Conservation (phyloP, 164 flowering plant genomes). For the Platanus orientalis region DNA sequence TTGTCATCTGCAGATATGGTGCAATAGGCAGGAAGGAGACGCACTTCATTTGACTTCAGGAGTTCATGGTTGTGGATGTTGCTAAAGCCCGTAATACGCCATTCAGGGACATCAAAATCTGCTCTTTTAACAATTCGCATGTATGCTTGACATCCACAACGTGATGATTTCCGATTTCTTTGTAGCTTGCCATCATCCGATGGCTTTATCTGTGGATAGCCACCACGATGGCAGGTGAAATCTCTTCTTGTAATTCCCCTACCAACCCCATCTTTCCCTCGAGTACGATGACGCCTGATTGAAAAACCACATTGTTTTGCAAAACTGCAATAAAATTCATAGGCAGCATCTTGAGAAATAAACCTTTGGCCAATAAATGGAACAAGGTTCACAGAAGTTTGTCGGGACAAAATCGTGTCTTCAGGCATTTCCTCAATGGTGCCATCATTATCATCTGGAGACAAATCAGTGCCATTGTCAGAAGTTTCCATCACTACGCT, state of each 20-base stretch:
- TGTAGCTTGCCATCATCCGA: conserved; percentile 70
- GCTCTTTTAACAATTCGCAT: conserved; percentile 80
- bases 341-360: conserved; percentile 86
- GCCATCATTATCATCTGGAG: conserved; percentile 60
- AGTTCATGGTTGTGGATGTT: conserved; percentile 83
- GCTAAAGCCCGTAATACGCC: conserved; percentile 79
- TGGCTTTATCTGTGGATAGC: conserved; percentile 67
- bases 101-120: conserved; percentile 75
- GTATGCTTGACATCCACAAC: conserved; percentile 82
- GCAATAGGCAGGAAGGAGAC: conserved; percentile 59
- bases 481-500: conserved; percentile 44
- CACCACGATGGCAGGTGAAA: conserved; percentile 86
- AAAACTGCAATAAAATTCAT: conserved; percentile 80
- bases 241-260: conserved; percentile 79
- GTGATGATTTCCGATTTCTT: conserved; percentile 75
- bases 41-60: conserved; percentile 48
- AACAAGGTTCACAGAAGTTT: conserved; percentile 70
- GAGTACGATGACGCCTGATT: conserved; percentile 77
- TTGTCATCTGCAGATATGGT: conserved; percentile 68
- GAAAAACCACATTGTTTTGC: conserved; percentile 89
- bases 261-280: conserved; percentile 84
- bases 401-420: conserved; percentile 64
- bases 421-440: conserved; percentile 61
- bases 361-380: conserved; percentile 88
- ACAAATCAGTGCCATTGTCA: conserved; percentile 61